phyloP scores from a whole-genome alignment of 176 grass and related monocot genomes.

The Guadua angustifolia region DNA sequence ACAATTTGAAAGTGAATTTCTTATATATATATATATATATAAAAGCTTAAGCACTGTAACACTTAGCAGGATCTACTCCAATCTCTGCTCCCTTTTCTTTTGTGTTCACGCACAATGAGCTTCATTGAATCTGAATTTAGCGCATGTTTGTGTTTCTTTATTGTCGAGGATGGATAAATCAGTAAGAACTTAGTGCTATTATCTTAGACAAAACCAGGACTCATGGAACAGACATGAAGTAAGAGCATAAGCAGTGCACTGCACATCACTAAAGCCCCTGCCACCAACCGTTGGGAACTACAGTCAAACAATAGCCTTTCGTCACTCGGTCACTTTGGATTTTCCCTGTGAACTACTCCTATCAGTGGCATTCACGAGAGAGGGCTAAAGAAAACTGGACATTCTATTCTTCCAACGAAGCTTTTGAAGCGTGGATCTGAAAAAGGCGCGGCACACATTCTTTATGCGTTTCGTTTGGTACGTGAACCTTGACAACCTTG shows the following conservation, averaged over 20 bases:
- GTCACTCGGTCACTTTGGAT: background rate
- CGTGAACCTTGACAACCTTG: conserved; percentile 45
- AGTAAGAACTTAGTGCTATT: background rate
- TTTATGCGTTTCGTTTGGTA: conserved; percentile 28
- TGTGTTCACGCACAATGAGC: background rate
- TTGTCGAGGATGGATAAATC: conserved; percentile 21
- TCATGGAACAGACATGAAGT: background rate
- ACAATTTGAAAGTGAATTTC: background rate
- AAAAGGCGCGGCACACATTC: conserved; percentile 28
- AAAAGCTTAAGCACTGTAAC: background rate
- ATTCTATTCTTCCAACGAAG: conserved; percentile 32
- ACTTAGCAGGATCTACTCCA: background rate
- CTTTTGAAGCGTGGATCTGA: conserved; percentile 52
- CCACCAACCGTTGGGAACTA: background rate
- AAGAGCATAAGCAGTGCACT: conserved; percentile 7
- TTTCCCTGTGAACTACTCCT: background rate
- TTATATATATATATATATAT: background rate
- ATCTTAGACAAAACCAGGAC: background rate
- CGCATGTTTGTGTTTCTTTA: background rate
- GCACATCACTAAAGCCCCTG: background rate
- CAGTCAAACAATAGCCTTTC: background rate
- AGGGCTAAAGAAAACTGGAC: background rate
- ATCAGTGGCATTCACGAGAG: conserved; percentile 3
- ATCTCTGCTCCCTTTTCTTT: background rate
- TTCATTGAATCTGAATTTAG: background rate